Base-by-base conservation (phyloP, 495 filamentous ascomycete genomes). In the Astrocystis sublimbata region DNA sequence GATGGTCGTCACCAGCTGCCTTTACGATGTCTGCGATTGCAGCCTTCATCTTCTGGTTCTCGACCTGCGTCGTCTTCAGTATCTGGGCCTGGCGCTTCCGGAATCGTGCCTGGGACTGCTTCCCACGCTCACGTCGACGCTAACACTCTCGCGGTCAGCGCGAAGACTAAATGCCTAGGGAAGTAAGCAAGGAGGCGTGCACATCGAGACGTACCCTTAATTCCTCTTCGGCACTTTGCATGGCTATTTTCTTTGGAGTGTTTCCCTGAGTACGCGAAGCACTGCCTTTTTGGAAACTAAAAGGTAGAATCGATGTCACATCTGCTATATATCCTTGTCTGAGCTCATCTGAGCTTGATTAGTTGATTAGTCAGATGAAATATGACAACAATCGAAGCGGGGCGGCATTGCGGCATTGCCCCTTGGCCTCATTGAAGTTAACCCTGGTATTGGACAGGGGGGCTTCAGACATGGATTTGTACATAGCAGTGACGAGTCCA, bases 41-140 rank as follows among this genome's bases (percentile, higher is more conserved):
- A 4, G 42, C 53, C 43, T 60, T 71, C 36, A 71, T 41, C 12
- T 23, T 63, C 42, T 62, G 33, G 5, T 61, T 62, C 15, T 71
- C 57, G 13, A 50, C 45, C 7, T 30, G 40, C 46, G 36, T 64
- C n/a, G 46, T 53, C 26, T 49, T 47, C 21, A 30, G 30, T 21
- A 10, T 50, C 9, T 61, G 53, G 17, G 36, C 45, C 17, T 68
- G 65, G 23, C 63, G 62, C 50, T 66, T 68, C 23, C 68, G 56
- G 30, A 70, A 70, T 28, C 57, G 62, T 23, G 62, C 62, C 40
- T 70, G 68, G 0, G 65, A 61, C 10, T 63, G 31, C 28, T 31
- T 68, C 13, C 68, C 68, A 9, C 68, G 68, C 43, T 70, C 68
- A 10, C 68, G 65, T 24, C 68, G 65, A 19, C 60, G 62, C 68